Conservation (phyloP, 768 basidiomycete species). For the Auricularia cornea region DNA sequence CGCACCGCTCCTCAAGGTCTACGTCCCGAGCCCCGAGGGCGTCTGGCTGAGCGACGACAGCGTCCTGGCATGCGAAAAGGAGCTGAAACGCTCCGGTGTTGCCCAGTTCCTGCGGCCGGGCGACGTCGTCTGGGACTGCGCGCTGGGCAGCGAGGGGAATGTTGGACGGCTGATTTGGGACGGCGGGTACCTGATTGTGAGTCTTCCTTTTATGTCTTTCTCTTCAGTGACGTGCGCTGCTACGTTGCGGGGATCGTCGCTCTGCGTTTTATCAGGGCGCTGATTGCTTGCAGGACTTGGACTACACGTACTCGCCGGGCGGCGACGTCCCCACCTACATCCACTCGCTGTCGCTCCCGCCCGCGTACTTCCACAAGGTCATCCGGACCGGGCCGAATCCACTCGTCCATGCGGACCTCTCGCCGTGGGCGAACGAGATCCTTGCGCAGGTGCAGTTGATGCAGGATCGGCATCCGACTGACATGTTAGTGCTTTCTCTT, state of each 20-base stretch:
- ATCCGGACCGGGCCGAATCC: conserved; percentile 48
- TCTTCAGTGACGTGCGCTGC: neutral
- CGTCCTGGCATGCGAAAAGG: conserved; percentile 74
- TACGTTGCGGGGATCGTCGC: neutral
- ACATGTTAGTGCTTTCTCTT: conserved; percentile 48
- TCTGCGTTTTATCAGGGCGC: conserved; percentile 1
- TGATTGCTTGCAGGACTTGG: conserved; percentile 56
- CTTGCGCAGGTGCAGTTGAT: conserved; percentile 63
- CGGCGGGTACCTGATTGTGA: conserved; percentile 77
- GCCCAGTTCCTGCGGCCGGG: conserved; percentile 56
- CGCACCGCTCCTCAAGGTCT: conserved; percentile 70
- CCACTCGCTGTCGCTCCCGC: conserved; percentile 71
- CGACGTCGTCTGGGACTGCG: conserved; percentile 82
- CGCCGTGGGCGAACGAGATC: conserved; percentile 74
- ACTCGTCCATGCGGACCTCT: conserved; percentile 63
- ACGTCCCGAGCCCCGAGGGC: conserved; percentile 79
- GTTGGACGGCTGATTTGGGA: conserved; percentile 81
- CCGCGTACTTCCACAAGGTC: conserved; percentile 84
- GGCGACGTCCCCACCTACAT: conserved; percentile 78
- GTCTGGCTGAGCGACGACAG: conserved; percentile 80
- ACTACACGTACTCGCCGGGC: conserved; percentile 67
- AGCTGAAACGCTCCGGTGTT: conserved; percentile 64
- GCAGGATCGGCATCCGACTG: conserved; percentile 68
- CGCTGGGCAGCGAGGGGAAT: conserved; percentile 80
- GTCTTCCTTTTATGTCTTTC: conserved; percentile 20